Evolutionary conservation across 768 basidiomycete genomes (phyloP).

Genomic region (Boletus fagicola): DNA sequence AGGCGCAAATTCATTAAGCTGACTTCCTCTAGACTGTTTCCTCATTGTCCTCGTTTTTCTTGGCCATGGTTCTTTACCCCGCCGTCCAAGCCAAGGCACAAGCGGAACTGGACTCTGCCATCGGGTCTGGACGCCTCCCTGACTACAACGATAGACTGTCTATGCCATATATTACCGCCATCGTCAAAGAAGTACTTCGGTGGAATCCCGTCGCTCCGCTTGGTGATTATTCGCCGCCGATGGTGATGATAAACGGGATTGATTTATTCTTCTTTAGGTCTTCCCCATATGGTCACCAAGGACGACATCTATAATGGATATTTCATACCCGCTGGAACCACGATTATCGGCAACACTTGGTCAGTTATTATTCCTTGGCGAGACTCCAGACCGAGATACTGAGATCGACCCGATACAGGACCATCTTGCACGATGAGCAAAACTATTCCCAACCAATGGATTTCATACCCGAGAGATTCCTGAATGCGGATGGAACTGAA

Average conservation of each 20-base stretch:
- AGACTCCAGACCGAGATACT: slow-evolving; percentile 1
- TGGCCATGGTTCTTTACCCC: slow-evolving; percentile 32
- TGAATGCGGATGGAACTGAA: slow-evolving; percentile 38
- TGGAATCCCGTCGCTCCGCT: slow-evolving; percentile 36
- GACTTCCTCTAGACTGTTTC: slow-evolving; percentile 27
- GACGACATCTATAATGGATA: slow-evolving; percentile 33
- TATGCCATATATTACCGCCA: slow-evolving; percentile 28
- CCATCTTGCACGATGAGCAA: slow-evolving; percentile 38
- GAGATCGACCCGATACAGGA: slow-evolving; percentile 24
- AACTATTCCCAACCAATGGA: slow-evolving; percentile 34
- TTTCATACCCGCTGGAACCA: slow-evolving; percentile 40
- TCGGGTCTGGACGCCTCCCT: slow-evolving; percentile 30
- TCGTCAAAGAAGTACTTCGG: slow-evolving; percentile 33
- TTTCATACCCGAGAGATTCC: slow-evolving; percentile 41
- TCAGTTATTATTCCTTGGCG: slow-evolving; percentile 13
- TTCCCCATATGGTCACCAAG: slow-evolving; percentile 34
- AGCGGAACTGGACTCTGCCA: slow-evolving; percentile 27
- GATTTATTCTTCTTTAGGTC: slow-evolving; percentile 18
- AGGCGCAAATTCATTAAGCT: background rate
- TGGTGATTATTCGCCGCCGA: slow-evolving; percentile 23
- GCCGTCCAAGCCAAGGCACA: slow-evolving; percentile 31
- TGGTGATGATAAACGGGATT: slow-evolving; percentile 12
- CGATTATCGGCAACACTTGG: slow-evolving; percentile 62
- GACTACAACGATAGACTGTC: slow-evolving; percentile 32
- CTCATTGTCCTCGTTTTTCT: slow-evolving; percentile 31